Evolutionary conservation across 2,329 filamentous ascomycete genomes (phyloP).

Genomic region (Basipetospora sp.): DNA sequence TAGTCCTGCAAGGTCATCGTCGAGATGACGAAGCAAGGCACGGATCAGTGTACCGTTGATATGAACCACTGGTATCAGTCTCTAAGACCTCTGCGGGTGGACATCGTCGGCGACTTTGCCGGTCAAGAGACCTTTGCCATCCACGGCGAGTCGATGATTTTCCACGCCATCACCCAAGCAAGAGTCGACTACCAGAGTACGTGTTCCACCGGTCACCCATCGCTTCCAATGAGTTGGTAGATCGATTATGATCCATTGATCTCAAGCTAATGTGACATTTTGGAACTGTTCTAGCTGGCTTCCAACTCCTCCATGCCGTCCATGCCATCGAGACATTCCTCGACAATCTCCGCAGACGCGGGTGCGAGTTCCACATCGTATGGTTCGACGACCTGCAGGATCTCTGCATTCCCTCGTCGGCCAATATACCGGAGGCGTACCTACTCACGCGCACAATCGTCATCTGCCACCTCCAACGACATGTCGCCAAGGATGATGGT

Average conservation of each 20-base stretch:
- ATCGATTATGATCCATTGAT: too few relatives aligned
- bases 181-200: conserved; percentile 47
- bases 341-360: conserved; percentile 40
- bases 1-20: too few relatives aligned
- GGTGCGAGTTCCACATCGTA: conserved; percentile 56
- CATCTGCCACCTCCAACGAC: conserved; percentile 41
- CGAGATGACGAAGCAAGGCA: too few relatives aligned
- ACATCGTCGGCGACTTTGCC: conserved; percentile 62
- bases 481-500: not conserved
- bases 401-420: conserved; percentile 36
- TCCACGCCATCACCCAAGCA: conserved; percentile 45
- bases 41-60: too few relatives aligned
- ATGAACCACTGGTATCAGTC: conserved; percentile 7
- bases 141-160: conserved; percentile 58
- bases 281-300: conserved; percentile 31
- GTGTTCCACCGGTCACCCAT: conserved; percentile 4
- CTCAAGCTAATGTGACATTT: too few relatives aligned
- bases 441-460: conserved; percentile 47
- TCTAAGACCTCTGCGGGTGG: conserved; percentile 26
- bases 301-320: conserved; percentile 57
- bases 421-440: conserved; percentile 29
- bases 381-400: conserved; percentile 48
- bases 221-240: conserved; percentile 5
- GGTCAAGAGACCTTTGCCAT: conserved; percentile 59
- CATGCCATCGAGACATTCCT: conserved; percentile 56